A percentile compares a stretch with the other conserved stretches of the same genome.
These are phyloP conservation scores for Fusarium sp. DNA, from an alignment of 2,329 filamentous ascomycete species.

Conservation along the genomic window DNA sequence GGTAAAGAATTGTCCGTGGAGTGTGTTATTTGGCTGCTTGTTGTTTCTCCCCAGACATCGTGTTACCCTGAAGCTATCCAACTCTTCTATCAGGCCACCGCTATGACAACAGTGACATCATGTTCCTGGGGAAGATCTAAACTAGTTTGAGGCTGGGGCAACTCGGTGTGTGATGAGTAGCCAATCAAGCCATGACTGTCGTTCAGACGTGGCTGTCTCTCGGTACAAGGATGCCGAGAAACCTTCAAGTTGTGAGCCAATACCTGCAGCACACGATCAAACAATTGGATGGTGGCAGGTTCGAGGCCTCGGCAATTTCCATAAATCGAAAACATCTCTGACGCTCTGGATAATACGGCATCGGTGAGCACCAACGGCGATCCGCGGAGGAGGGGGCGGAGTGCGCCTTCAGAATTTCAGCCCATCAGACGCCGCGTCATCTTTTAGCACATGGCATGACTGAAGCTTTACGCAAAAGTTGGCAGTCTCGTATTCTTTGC, in stretches of 20 bases:
- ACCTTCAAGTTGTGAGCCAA: background rate
- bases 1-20: background rate
- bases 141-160: background rate
- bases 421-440: background rate
- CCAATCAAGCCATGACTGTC: background rate
- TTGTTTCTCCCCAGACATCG: background rate
- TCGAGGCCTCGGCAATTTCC: background rate
- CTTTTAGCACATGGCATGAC: background rate
- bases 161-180: too few relatives aligned
- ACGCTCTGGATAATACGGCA: conserved; percentile 5
- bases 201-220: background rate
- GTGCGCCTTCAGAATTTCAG: background rate
- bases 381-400: background rate
- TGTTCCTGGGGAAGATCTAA: background rate
- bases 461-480: background rate
- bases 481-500: background rate
- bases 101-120: conserved; percentile 5
- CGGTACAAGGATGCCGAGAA: background rate
- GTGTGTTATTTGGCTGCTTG: background rate
- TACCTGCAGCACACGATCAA: background rate
- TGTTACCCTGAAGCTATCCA: background rate
- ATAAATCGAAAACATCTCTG: background rate
- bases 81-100: background rate
- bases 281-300: background rate
- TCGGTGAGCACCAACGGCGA: background rate